A percentile compares a stretch with the other conserved stretches of the same genome.
These are phyloP conservation scores for Sugiyamaella marilandica DNA, from an alignment of 805 yeast genomes.

Conservation along the genomic window DNA sequence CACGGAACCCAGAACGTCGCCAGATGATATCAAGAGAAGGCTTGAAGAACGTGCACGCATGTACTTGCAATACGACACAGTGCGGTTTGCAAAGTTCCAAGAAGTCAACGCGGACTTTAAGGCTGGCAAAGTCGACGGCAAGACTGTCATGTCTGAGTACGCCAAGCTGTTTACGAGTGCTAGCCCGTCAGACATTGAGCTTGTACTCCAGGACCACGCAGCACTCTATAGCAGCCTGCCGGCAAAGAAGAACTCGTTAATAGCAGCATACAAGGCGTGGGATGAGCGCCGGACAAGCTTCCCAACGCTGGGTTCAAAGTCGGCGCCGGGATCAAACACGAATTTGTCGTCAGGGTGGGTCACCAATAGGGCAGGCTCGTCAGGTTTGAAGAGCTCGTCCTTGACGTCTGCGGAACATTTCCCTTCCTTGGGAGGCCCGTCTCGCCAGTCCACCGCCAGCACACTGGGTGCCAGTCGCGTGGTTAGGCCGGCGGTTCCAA, in stretches of 20 bases:
- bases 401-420: conserved; percentile 13
- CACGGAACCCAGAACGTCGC: conserved; percentile 26
- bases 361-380: background rate
- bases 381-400: background rate
- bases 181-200: conserved; percentile 45
- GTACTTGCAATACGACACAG: conserved; percentile 54
- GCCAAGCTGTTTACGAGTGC: conserved; percentile 42
- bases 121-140: conserved; percentile 43
- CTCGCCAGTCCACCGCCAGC: conserved; percentile 24
- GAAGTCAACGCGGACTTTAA: conserved; percentile 46
- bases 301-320: conserved; percentile 3
- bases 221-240: conserved; percentile 7
- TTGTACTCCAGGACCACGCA: conserved; percentile 39
- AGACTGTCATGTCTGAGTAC: conserved; percentile 46
- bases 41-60: conserved; percentile 83
- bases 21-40: conserved; percentile 51
- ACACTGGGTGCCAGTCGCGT: conserved; percentile 15
- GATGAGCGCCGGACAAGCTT: conserved; percentile 7
- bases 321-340: conserved; percentile 7
- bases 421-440: conserved; percentile 14
- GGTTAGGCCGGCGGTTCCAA: conserved; percentile 15
- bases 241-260: conserved; percentile 3
- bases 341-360: conserved; percentile 12
- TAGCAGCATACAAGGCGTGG: conserved; percentile 11
- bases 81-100: conserved; percentile 46